Percentiles rank a stretch among this genome's conserved stretches.
Conservation (phyloP, 257 asterid species). For the Nicotiana undulata region DNA sequence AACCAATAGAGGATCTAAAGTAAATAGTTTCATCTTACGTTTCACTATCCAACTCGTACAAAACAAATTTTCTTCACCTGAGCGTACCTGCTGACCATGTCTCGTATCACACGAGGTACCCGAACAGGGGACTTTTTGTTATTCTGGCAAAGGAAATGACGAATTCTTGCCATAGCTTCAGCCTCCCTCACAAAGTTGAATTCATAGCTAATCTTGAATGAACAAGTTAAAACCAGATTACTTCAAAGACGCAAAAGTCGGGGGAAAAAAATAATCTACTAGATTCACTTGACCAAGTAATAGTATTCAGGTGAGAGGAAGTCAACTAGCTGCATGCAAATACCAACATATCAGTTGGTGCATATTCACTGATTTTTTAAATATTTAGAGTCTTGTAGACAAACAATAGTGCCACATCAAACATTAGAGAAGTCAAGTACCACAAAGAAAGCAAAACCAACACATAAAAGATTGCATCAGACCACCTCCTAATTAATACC, state of each 20-base stretch:
- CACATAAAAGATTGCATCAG: background rate
- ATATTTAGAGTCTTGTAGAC: background rate
- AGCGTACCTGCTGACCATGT: constrained; percentile 64
- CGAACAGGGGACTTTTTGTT: constrained; percentile 71
- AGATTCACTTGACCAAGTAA: background rate
- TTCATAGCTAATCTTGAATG: constrained; percentile 80
- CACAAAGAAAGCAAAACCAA: background rate
- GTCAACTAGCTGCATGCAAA: background rate
- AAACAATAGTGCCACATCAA: background rate
- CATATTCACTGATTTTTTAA: background rate
- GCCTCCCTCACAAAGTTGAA: constrained; percentile 92
- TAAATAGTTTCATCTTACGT: background rate
- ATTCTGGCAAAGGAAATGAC: constrained; percentile 47
- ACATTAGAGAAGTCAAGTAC: background rate
- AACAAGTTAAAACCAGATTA: constrained; percentile 11
- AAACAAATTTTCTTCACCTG: constrained; percentile 7
- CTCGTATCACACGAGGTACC: constrained; percentile 62
- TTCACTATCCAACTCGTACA: background rate
- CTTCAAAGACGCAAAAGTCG: background rate
- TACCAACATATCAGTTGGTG: background rate
- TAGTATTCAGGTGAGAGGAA: background rate
- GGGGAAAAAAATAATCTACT: background rate
- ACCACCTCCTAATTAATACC: background rate
- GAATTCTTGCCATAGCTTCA: constrained; percentile 87
- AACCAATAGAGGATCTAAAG: background rate